Evolutionary conservation across 495 filamentous ascomycete genomes (phyloP), one percentile per base, ranked within the genome.

Genomic region (Penicilliopsis zonata): DNA sequence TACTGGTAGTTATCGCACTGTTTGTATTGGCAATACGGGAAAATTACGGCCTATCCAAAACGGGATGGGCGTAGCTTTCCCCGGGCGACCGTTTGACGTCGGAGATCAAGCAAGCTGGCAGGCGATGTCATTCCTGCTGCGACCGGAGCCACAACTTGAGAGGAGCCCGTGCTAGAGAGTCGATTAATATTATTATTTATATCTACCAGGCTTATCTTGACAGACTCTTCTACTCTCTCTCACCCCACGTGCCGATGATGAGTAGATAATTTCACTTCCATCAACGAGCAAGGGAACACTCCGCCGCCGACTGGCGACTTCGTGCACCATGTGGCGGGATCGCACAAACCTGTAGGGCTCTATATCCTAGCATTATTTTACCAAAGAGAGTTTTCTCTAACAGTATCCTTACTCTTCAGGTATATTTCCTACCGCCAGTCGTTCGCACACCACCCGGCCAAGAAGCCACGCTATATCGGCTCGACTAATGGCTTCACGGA

Each of bases 361-460:
- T 34, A 28, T 38, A 27, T 10, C 18, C 35, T 39, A n/a, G n/a
- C n/a, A n/a, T n/a, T n/a, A n/a, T n/a, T n/a, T n/a, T n/a, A n/a
- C n/a, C n/a, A n/a, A n/a, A n/a, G n/a, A n/a, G n/a, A n/a, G n/a
- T n/a, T n/a, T n/a, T n/a, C n/a, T n/a, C n/a, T n/a, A n/a, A n/a
- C n/a, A n/a, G n/a, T n/a, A n/a, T n/a, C n/a, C n/a, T n/a, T n/a
- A 15, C 13, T 24, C 25, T 12, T 13, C 47, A 95, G 90, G 50
- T 98, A 87, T 58, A 92, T 98, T 52, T 95, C 90, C 49, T 98
- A 96, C 66, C 86, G 90, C 36, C 90, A 96, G 61, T 95, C 88
- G 38, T 95, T 95, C 57, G 74, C 86, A 42, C 90, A 96, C 59
- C 86, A 94, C 51, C 90, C 88, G 29, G 69, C 82, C 30, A 86